Evolutionary conservation across 306 rosid species (phyloP).

Genomic region (Cucumis melo): DNA sequence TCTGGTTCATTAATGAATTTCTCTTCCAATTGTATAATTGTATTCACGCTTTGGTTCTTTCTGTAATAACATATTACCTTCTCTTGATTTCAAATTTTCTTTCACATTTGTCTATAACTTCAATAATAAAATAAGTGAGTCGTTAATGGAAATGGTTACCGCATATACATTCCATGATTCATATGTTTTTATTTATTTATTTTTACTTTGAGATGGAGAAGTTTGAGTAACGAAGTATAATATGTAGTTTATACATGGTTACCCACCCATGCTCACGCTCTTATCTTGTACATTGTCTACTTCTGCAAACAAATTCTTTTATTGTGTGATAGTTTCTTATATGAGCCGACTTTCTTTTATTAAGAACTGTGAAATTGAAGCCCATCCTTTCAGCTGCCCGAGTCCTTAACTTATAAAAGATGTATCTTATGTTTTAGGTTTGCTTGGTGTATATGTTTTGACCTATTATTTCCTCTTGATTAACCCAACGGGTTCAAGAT

Average conservation of each 20-base stretch:
- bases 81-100: neutral
- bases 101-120: neutral
- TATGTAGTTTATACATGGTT: neutral
- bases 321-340: neutral
- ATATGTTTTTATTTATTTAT: neutral
- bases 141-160: neutral
- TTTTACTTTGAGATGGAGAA: no score
- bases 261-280: neutral
- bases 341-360: neutral
- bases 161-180: neutral
- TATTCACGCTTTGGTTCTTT: neutral
- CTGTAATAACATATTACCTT: neutral
- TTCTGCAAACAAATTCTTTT: neutral
- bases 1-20: neutral
- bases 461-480: neutral
- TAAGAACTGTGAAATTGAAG: neutral
- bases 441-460: neutral
- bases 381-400: neutral
- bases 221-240: neutral
- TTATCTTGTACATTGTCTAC: neutral
- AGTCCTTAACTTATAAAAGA: neutral
- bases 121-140: neutral
- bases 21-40: neutral
- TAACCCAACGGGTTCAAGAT: neutral
- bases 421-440: neutral